Percentiles rank a stretch among this genome's conserved stretches.
phyloP scores from a whole-genome alignment of 1,284 basidiomycete species.

The Ustilago crameri region DNA sequence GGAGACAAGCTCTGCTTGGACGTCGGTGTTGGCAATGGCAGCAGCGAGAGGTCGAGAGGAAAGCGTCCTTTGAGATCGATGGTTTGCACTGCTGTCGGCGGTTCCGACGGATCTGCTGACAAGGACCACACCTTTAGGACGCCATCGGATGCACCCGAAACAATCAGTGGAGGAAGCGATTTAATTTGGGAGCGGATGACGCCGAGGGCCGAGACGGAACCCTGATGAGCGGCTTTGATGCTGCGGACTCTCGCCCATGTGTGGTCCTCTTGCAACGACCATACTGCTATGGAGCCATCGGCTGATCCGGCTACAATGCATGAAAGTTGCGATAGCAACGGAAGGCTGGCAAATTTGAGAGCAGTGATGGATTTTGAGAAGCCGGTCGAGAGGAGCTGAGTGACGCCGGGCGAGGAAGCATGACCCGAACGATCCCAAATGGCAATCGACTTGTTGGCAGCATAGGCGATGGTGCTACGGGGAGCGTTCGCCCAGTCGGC shows the following conservation, averaged over 20 bases:
- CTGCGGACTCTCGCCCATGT: conserved; percentile 9
- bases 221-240: conserved; percentile 43
- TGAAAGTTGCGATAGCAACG: conserved; percentile 1
- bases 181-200: conserved; percentile 34
- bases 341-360: conserved; percentile 44
- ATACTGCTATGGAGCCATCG: conserved; percentile 45
- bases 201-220: conserved; percentile 52
- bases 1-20: not conserved
- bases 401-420: conserved; percentile 19
- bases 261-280: conserved; percentile 13
- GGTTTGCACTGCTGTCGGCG: conserved; percentile 34
- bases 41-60: conserved; percentile 60
- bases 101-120: conserved; percentile 5
- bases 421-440: conserved; percentile 44
- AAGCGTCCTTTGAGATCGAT: conserved; percentile 52
- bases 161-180: conserved; percentile 23
- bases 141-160: conserved; percentile 58
- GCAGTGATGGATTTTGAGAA: conserved; percentile 47
- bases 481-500: conserved; percentile 55
- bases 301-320: conserved; percentile 50
- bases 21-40: conserved; percentile 29
- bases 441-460: conserved; percentile 57
- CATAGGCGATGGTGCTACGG: conserved; percentile 49
- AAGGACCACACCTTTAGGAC: conserved; percentile 52
- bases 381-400: conserved; percentile 41